Evolutionary conservation across 495 filamentous ascomycete genomes (phyloP).

Genomic region (Penicillium coprophilum): DNA sequence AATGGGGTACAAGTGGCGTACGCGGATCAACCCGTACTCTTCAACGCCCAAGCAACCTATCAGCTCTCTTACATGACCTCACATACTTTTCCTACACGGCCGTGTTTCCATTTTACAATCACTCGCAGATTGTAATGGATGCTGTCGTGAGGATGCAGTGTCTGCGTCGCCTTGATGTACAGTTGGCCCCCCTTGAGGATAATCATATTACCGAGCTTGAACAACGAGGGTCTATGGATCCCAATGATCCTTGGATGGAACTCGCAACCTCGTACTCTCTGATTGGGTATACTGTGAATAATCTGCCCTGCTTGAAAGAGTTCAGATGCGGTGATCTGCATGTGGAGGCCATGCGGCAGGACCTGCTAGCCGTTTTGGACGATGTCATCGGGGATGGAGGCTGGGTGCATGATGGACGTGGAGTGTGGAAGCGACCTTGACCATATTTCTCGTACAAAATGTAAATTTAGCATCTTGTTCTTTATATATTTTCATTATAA

Average conservation of each 20-base stretch:
- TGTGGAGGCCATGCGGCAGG: conserved; percentile 30
- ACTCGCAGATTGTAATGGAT: conserved; percentile 39
- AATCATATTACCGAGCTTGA: conserved; percentile 39
- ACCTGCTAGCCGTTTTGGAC: conserved; percentile 25
- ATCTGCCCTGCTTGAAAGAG: conserved; percentile 23
- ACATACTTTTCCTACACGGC: conserved; percentile 41
- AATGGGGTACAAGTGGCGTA: conserved; percentile 28
- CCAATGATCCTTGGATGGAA: conserved; percentile 48
- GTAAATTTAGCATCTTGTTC: background rate
- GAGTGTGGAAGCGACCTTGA: conserved; percentile 4
- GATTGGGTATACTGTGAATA: conserved; percentile 33
- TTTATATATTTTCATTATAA: background rate
- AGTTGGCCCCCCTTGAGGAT: conserved; percentile 32
- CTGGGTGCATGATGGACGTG: conserved; percentile 35
- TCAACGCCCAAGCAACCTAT: conserved; percentile 1
- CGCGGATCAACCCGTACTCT: background rate
- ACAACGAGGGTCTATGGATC: conserved; percentile 43
- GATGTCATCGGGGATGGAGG: conserved; percentile 23
- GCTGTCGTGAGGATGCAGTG: conserved; percentile 30
- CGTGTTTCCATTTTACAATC: conserved; percentile 48
- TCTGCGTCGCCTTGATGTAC: conserved; percentile 31
- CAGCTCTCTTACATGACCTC: conserved; percentile 24
- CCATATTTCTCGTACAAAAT: background rate
- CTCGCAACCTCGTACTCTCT: conserved; percentile 41
- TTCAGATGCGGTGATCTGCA: conserved; percentile 35